These are phyloP conservation scores for Syzygium oleosum DNA, from an alignment of 345 rosid species.

Conservation along the genomic window DNA sequence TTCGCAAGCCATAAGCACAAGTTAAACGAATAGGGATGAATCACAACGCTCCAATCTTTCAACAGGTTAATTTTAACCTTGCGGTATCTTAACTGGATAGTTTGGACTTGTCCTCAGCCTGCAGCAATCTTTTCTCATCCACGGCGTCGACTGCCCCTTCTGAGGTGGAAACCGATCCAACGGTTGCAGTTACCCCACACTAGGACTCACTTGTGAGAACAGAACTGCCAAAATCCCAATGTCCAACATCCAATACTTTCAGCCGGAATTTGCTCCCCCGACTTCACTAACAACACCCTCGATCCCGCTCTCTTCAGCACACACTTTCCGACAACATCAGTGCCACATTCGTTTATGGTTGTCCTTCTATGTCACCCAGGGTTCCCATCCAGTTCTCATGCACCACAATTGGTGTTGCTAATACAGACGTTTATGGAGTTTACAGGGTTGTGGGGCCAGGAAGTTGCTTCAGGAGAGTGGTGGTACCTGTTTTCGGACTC, in stretches of 20 bases:
- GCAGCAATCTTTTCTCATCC: slow-evolving; percentile 5
- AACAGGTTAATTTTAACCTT: neutral
- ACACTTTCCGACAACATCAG: neutral
- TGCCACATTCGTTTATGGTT: slow-evolving; percentile 10
- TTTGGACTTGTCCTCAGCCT: slow-evolving; percentile 1
- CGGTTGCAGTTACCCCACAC: slow-evolving; percentile 11
- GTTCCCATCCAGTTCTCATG: slow-evolving; percentile 7
- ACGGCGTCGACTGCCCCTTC: slow-evolving; percentile 17
- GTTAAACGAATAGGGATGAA: neutral
- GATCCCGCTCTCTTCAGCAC: neutral
- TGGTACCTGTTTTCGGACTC: neutral
- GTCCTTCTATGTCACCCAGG: neutral
- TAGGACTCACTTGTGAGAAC: slow-evolving; percentile 6
- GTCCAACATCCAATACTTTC: neutral
- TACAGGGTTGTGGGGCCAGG: neutral
- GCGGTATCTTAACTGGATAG: neutral
- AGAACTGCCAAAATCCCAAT: slow-evolving; percentile 11
- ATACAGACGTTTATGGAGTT: neutral
- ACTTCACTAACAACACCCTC: slow-evolving; percentile 9
- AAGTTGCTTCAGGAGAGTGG: neutral
- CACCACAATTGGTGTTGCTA: neutral
- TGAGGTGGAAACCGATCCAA: slow-evolving; percentile 9
- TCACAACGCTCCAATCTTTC: neutral
- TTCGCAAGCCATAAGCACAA: neutral
- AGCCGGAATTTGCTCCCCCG: slow-evolving; percentile 6